Conservation (phyloP, 192 early-diverging fungal species). For the Chytriomyces confervae region DNA sequence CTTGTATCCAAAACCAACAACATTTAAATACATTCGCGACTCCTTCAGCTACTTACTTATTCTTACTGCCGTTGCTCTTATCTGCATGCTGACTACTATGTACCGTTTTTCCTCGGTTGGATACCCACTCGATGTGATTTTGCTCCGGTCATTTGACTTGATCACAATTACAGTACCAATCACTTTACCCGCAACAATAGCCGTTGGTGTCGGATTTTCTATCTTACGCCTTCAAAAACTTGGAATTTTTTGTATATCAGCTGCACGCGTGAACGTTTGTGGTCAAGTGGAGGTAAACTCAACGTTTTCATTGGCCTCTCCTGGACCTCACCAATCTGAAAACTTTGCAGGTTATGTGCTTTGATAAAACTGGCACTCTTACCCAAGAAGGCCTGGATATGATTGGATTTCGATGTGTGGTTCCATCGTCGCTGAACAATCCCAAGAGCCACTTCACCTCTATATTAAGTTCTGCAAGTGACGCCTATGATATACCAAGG, state of each 20-base stretch:
- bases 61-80: conserved; percentile 76
- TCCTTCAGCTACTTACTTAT: conserved; percentile 96
- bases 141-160: conserved; percentile 92
- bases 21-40: conserved; percentile 97
- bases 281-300: conserved; percentile 81
- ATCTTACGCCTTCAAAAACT: conserved; percentile 78
- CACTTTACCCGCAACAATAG: conserved; percentile 96
- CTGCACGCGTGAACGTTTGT: conserved; percentile 90
- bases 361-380: conserved; percentile 98
- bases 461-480: conserved; percentile 11
- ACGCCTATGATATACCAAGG: conserved; percentile 8
- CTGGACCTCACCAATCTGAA: background rate
- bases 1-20: conserved; percentile 95
- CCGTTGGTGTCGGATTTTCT: conserved; percentile 96
- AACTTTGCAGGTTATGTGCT: conserved; percentile 76
- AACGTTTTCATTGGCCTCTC: background rate
- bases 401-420: conserved; percentile 74
- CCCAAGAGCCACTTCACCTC: conserved; percentile 6
- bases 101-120: conserved; percentile 85
- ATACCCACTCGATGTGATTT: conserved; percentile 71
- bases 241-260: conserved; percentile 92
- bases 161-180: conserved; percentile 97
- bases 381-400: conserved; percentile 97
- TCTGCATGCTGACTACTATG: conserved; percentile 87
- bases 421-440: background rate